Conservation (phyloP, 202 grass and related monocot species). For the Elaeis oleifera region DNA sequence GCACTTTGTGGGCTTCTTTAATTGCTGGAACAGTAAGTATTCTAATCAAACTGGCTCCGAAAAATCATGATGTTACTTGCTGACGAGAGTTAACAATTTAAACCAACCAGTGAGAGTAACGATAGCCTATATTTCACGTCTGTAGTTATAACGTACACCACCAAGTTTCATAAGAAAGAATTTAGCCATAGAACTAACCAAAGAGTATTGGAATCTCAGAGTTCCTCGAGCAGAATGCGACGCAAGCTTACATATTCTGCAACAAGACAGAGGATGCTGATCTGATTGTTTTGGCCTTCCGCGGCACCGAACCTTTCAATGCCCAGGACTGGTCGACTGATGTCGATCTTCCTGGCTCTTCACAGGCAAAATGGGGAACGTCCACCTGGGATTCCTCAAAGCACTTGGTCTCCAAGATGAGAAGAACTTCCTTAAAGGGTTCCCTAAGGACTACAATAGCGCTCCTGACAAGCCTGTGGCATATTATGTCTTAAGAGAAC, state of each 20-base stretch:
- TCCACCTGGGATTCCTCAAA: slow-evolving; percentile 59
- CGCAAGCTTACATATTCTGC: slow-evolving; percentile 67
- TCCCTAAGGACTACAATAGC: neutral
- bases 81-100: neutral
- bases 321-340: slow-evolving; percentile 54
- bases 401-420: slow-evolving; percentile 66
- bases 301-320: slow-evolving; percentile 64
- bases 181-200: too few relatives aligned
- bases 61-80: neutral
- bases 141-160: neutral
- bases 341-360: slow-evolving; percentile 62
- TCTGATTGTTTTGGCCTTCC: slow-evolving; percentile 64
- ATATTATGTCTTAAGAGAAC: neutral
- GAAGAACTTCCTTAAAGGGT: slow-evolving; percentile 1
- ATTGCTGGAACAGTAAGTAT: slow-evolving; percentile 26
- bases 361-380: slow-evolving; percentile 48
- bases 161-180: too few relatives aligned
- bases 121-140: neutral
- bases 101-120: neutral
- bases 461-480: too few relatives aligned
- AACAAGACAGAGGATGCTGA: slow-evolving; percentile 61
- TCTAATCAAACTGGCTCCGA: neutral
- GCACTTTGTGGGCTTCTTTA: slow-evolving; percentile 16
- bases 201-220: slow-evolving; percentile 18
- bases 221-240: slow-evolving; percentile 46